Evolutionary conservation across 192 early-diverging fungal genomes (phyloP), one percentile per base, ranked within the genome.

Genomic region (Coemansia reversa): DNA sequence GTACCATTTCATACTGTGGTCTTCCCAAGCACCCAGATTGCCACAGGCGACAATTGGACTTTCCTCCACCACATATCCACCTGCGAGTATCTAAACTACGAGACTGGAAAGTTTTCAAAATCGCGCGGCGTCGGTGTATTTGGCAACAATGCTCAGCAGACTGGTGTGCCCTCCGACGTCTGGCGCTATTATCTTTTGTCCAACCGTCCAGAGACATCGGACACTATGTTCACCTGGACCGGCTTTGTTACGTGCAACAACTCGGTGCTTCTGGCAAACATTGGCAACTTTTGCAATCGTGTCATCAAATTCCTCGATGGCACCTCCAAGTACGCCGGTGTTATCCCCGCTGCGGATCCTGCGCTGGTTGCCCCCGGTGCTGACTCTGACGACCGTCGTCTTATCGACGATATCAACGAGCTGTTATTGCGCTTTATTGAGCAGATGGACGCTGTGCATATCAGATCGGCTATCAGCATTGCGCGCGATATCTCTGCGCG

Each of bases 1-100:
- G 95, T 99, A 19, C 94, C 94, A 42, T 99, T 99, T 89, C 97
- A 99, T 74, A 93, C 96, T 2, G 92, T 98, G 39, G 86, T 99
- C 52, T 99, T 98, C 90, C 97, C 97, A 29, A 90, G 86, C 58
- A 79, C 89, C 20, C 76, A 96, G 83, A 81, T 95, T 19, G 94
- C 90, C 59, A 90, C 95, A 4, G 85, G 85, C 30, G 96, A 98
- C 42, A 62, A 88, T 27, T 99, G 94, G 91, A 99, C 95, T 11
- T 59, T 94, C 24, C 82, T 97, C 58, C 87, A 99, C 83, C 93
- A 94, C 72, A 83, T 99, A 54, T 90, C 86, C 58, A 93, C 94
- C 19, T 96, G 94, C 39, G 95, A 99, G 74, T 99, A 97, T 67
- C 86, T 98, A 56, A 92, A 99, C 74, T 99, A 97, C 81, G 95